Evolutionary conservation across 805 yeast genomes (phyloP), one percentile per base, ranked within the genome.

Genomic region (Saccharomycopsis lassenensis): DNA sequence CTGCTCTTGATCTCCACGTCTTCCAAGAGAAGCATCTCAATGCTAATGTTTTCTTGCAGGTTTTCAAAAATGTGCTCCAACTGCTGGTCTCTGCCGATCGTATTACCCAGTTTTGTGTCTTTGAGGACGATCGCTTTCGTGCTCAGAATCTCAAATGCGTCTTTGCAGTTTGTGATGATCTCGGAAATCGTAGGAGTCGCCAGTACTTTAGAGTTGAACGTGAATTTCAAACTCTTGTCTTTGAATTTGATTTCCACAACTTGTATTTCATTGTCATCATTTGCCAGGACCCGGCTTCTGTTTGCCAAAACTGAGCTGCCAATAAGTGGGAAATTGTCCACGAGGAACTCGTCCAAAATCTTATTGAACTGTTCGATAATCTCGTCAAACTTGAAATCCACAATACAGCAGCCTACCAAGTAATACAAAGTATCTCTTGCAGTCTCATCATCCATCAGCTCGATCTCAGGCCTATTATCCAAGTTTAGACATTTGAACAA

Each of bases 121-220:
- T 26, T 29, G 4, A 41, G 21, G 5, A 30, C 36, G 19, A 25
- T 28, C n/a, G 24, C 12, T 7, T 29, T 28, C 16, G 11, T 29
- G 12, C 14, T 23, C 7, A 8, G 57, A 22, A 76, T 68, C n/a
- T 70, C 67, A 54, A 87, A 87, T 17, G 87, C 81, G 34, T 67
- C 62, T 37, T 72, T 73, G 11, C 84, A 85, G 52, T 85, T 86
- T 39, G 80, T 82, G 8, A 85, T 48, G n/a, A 87, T 57, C 55
- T 87, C 97, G 20, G 67, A 50, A 26, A 77, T 59, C 0, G 91
- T 77, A 2, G 97, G 97, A 5, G 93, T 79, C 0, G 94, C 79
- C 30, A 79, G 71, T 44, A 74, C 71, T 31, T 64, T 55, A 4
- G 74, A 65, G 10, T 81, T 72, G 54, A 69, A 87, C 3, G 72